Base-by-base conservation (phyloP, 139 green algal genomes). In the Haematococcus lacustris region DNA sequence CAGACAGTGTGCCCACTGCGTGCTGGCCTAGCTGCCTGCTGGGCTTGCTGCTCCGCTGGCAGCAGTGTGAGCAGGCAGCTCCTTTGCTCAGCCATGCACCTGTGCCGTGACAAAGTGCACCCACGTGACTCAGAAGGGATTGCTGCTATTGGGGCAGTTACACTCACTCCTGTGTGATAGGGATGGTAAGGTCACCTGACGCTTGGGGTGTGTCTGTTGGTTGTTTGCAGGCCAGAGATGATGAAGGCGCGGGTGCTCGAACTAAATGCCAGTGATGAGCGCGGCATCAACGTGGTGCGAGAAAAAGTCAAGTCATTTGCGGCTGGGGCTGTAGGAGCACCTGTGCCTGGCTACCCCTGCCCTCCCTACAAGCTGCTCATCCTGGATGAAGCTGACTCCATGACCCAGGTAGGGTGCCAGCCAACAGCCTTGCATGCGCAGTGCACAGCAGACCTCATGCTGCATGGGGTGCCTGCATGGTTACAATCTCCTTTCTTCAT, bases 301-400 rank as follows among this genome's bases (percentile, higher is more conserved):
- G 51, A 87, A 3, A 89, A 91, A 73, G 76, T 64, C 39, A 62
- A 70, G 38, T 21, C 69, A 3, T 68, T 74, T 60, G 69, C 69
- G 2, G 69, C 69, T 23, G 69, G 38, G 35, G 57, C 69, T 57
- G 53, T 71, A 40, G 65, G 65, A 3, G 9, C 38, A 26, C 65
- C 65, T 4, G 65, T 60, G 38, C 25, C 38, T 21, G 92, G 93
- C 37, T 96, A 97, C 80, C 91, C 91, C 33, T 96, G 86, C 72
- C 94, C 94, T 5, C 92, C 91, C 5, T 99, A 91, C 87, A 98
- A 98, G 85, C 84, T 99, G 51, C 86, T 98, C 75, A 98, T 99
- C 38, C 84, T 99, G 37, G 95, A 99, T 71, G 95, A 99, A 80
- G 92, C 94, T 26, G 93, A 98, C 79, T 92, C 90, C 7, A 98